Conservation (phyloP, 2,329 filamentous ascomycete species). For the Colletotrichum theobromicola region DNA sequence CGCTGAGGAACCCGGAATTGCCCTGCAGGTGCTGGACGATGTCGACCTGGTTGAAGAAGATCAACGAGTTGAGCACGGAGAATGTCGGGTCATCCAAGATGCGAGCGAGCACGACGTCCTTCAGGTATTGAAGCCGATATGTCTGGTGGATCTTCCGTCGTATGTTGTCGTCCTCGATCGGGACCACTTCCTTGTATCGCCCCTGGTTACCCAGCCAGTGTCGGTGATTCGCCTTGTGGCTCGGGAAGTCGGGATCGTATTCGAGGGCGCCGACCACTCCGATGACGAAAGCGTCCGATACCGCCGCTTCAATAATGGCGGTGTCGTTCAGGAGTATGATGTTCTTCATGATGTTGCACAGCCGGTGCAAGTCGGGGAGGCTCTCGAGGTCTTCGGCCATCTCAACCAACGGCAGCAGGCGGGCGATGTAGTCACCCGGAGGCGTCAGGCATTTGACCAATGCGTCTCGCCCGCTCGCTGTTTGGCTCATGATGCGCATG, state of each 20-base stretch:
- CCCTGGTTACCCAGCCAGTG: conserved; percentile 89
- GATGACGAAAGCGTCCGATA: conserved; percentile 86
- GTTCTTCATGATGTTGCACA: conserved; percentile 98
- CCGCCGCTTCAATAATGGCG: conserved; percentile 90
- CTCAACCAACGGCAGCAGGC: conserved; percentile 83
- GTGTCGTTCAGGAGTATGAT: conserved; percentile 95
- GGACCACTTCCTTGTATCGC: conserved; percentile 95
- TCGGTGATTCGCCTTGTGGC: conserved; percentile 95
- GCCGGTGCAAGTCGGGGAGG: conserved; percentile 80
- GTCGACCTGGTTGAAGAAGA: conserved; percentile 99
- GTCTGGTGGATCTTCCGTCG: conserved; percentile 94
- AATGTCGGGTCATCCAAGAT: conserved; percentile 98
- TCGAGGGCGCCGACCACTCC: conserved; percentile 95
- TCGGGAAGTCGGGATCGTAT: conserved; percentile 97
- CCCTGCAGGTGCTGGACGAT: conserved; percentile 94
- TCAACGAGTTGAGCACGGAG: conserved; percentile 94
- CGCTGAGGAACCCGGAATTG: conserved; percentile 78
- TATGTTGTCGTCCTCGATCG: conserved; percentile 82
- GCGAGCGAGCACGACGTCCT: conserved; percentile 95
- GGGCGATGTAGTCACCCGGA: conserved; percentile 81
- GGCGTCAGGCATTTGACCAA: conserved; percentile 85
- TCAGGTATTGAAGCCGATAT: conserved; percentile 93
- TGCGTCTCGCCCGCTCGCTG: conserved; percentile 79
- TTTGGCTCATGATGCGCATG: conserved; percentile 80
- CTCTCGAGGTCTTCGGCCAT: conserved; percentile 93